Base-by-base conservation (phyloP, 441 rosid genomes). In the Brassica balearica region DNA sequence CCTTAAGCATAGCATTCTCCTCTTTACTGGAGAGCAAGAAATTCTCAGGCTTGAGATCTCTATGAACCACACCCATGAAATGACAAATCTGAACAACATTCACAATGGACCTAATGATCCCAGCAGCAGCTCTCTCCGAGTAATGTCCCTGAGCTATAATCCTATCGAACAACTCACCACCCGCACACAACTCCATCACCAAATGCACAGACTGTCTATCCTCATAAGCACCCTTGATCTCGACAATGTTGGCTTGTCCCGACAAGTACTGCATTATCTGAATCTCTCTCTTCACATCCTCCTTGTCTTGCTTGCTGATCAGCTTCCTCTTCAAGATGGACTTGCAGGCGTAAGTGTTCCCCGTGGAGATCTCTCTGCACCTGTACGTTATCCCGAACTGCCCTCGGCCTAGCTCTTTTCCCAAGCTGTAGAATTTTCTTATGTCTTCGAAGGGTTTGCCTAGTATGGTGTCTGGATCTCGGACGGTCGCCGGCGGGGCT, bases 41-140 rank as follows among this genome's bases (percentile, higher is more conserved):
- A 81, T 93, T 95, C 85, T 95, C 98, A 0, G 98, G 99, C 88
- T 93, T 95, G 20, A 95, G 92, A 83, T 95, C 98, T 29, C 98
- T 87, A 77, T 95, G 98, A 85, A 95, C 74, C 23, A 95, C 96
- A 22, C 98, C 97, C 97, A 91, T 90, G 41, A 91, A 95, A 81
- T 95, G 99, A 79, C 98, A 95, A 76, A 87, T 86, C 62, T 90
- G 91, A n/a, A 92, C 99, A 80, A 91, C 98, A 80, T 87, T 95
- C 34, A 92, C 91, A 38, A 95, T 85, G 0, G 91, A 84, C 79
- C 91, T 82, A 68, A 86, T 85, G 59, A 95, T 86, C 25, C 79
- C 79, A 68, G 98, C 94, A n/a, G 97, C 98, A 69, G 90, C 98
- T 70, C 85, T 84, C 91, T 94, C 98, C 0, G 92, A 81, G 76